A percentile compares a stretch with the other conserved stretches of the same genome.
phyloP scores from a whole-genome alignment of 345 rosid genomes.

The Boechera divaricarpa region DNA sequence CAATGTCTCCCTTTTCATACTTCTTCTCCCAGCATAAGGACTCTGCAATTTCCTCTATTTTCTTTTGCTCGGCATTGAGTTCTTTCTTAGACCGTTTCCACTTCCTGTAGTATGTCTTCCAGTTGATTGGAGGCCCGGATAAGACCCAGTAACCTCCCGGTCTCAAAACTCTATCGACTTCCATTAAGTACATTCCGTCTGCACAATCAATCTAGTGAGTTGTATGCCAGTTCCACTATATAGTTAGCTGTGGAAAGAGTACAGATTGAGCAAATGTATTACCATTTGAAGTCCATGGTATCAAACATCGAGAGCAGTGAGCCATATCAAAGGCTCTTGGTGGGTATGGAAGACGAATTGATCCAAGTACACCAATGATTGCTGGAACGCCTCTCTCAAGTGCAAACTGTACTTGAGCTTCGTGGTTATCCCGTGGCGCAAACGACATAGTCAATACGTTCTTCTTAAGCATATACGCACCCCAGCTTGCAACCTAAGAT shows the following conservation, averaged over 20 bases:
- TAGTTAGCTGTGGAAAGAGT: not conserved
- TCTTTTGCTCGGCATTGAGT: slow-evolving; percentile 62
- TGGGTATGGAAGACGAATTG: slow-evolving; percentile 63
- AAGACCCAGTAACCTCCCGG: slow-evolving; percentile 80
- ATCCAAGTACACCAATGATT: slow-evolving; percentile 71
- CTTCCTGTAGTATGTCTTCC: slow-evolving; percentile 56
- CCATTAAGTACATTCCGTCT: slow-evolving; percentile 75
- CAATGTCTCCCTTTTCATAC: slow-evolving; percentile 67
- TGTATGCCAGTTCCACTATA: not conserved
- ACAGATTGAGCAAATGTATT: slow-evolving; percentile 22
- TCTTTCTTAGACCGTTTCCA: slow-evolving; percentile 66
- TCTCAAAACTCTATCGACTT: slow-evolving; percentile 73
- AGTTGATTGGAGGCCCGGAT: slow-evolving; percentile 70
- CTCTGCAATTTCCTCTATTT: slow-evolving; percentile 64
- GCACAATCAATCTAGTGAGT: slow-evolving; percentile 23
- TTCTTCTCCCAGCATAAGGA: slow-evolving; percentile 80
- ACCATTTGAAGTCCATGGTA: slow-evolving; percentile 75
- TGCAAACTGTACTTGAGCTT: slow-evolving; percentile 77
- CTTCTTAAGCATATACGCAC: slow-evolving; percentile 66
- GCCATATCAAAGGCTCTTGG: slow-evolving; percentile 46
- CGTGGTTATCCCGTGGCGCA: slow-evolving; percentile 75
- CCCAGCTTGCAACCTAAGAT: slow-evolving; percentile 70
- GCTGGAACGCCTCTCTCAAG: slow-evolving; percentile 80
- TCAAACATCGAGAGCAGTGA: slow-evolving; percentile 73
- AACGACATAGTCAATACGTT: slow-evolving; percentile 72